A percentile compares a stretch with the other conserved stretches of the same genome.
Conservation (phyloP, 1,284 basidiomycete genomes). For the Flammula alnicola region DNA sequence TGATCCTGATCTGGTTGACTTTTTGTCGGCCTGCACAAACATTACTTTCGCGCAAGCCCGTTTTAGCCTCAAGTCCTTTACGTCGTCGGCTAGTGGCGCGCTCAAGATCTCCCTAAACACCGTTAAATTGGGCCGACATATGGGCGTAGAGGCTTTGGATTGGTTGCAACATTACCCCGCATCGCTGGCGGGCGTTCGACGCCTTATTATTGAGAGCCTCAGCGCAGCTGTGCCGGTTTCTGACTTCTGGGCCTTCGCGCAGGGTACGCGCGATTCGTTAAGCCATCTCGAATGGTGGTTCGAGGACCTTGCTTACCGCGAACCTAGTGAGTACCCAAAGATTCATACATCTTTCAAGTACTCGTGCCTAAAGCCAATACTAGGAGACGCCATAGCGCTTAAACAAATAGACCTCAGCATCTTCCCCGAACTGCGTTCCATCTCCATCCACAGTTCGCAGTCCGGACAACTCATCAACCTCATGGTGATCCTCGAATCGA, state of each 20-base stretch:
- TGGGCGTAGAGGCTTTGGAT: slow-evolving; percentile 9
- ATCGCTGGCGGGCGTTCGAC: slow-evolving; percentile 2
- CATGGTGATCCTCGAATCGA: slow-evolving; percentile 13
- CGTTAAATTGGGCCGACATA: slow-evolving; percentile 5
- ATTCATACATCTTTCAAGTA: not conserved
- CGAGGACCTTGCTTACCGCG: slow-evolving; percentile 11
- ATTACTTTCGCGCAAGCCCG: slow-evolving; percentile 5
- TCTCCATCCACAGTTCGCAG: slow-evolving; percentile 10
- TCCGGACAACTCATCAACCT: slow-evolving; percentile 9
- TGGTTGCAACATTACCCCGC: slow-evolving; percentile 5
- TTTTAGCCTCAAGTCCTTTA: not conserved
- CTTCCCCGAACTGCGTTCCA: slow-evolving; percentile 9
- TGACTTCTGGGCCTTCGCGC: slow-evolving; percentile 10
- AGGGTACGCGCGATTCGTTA: slow-evolving; percentile 8
- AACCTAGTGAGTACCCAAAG: slow-evolving; percentile 2
- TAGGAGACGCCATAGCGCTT: slow-evolving; percentile 5
- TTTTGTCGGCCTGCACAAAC: slow-evolving; percentile 2
- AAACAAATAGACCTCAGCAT: slow-evolving; percentile 10
- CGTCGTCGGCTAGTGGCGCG: not conserved
- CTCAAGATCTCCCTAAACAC: not conserved
- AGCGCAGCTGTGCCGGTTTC: slow-evolving; percentile 6
- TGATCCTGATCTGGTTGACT: slow-evolving; percentile 6
- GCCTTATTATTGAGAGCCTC: slow-evolving; percentile 9
- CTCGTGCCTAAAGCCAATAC: not conserved
- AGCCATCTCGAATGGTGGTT: slow-evolving; percentile 14